Base-by-base conservation (phyloP, 140 eudicot genomes). In the Ambrosia hybrid region DNA sequence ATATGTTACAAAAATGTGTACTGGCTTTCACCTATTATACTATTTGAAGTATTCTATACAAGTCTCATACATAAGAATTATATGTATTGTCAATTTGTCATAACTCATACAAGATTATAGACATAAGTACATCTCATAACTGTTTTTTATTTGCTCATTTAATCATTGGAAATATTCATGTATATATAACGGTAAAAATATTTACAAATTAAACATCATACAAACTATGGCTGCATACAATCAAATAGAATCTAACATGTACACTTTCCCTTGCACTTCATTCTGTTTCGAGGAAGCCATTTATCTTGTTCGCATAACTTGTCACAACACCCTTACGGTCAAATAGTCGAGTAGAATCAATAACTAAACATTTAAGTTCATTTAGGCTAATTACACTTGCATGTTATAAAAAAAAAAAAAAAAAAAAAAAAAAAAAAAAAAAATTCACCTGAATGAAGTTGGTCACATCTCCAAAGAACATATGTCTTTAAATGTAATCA, bases 121-220 rank as follows among this genome's bases (percentile, higher is more conserved):
- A 43, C 8, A 0, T 43, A 41, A 5, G 9, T 41, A 41, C 48
- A 41, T 41, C 48, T 41, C 48, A 41, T 41, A 30, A 2, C 48
- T 41, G 48, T 5, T 41, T 41, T 41, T 9, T 41, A 41, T 41
- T 41, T 41, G 48, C 48, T 41, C 48, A 4, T 39, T 4, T n/a
- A n/a, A n/a, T n/a, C n/a, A n/a, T n/a, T n/a, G n/a, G n/a, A n/a
- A n/a, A n/a, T 39, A 57, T 39, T 59, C 33, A 57, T 48, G 34
- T 57, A 13, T 9, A 87, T 86, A 80, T 77, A 89, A 83, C 4
- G 21, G 9, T 38, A 49, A 13, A 34, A 6, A 1, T 2, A 46
- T 70, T 96, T 30, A 75, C 85, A 61, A 82, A 62, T 37, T 83
- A 36, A 53, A 51, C 62, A 53, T 36, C 84, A 83, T 82, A 86